phyloP scores from a whole-genome alignment of 1,139 yeast species.

The Diutina pseudorugosa region DNA sequence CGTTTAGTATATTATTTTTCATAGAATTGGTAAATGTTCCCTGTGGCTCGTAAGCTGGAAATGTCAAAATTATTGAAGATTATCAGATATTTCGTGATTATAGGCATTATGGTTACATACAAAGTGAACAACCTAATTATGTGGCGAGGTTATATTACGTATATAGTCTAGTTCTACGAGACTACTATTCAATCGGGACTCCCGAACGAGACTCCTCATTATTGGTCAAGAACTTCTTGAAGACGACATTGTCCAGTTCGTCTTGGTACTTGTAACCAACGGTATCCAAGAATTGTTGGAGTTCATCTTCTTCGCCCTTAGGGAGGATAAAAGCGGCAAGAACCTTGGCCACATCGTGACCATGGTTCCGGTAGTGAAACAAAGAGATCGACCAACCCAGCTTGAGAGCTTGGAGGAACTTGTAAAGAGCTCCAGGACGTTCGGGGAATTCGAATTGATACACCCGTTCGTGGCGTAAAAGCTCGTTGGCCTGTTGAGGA shows the following conservation, averaged over 20 bases:
- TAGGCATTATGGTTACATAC: no score
- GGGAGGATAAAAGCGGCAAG: conserved; percentile 87
- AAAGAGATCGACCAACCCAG: conserved; percentile 83
- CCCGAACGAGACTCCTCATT: not conserved
- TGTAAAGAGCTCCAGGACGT: conserved; percentile 85
- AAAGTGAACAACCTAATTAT: no score
- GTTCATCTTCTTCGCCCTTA: conserved; percentile 48
- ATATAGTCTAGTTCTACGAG: no score
- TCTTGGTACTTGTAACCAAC: conserved; percentile 71
- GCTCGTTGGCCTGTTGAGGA: conserved; percentile 22
- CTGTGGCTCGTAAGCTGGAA: no score
- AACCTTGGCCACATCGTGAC: conserved; percentile 87
- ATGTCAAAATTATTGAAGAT: no score
- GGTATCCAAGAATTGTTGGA: conserved; percentile 33
- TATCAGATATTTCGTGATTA: no score
- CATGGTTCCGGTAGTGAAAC: conserved; percentile 95
- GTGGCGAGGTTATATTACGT: no score
- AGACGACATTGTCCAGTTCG: conserved; percentile 77
- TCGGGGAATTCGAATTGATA: conserved; percentile 92
- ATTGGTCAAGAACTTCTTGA: conserved; percentile 48
- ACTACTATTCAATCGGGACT: not conserved
- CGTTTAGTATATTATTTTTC: no score
- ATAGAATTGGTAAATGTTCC: no score
- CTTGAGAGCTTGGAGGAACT: conserved; percentile 60
- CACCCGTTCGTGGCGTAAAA: conserved; percentile 58